Base-by-base conservation (phyloP, 768 basidiomycete genomes). In the Amyloporia xantha region DNA sequence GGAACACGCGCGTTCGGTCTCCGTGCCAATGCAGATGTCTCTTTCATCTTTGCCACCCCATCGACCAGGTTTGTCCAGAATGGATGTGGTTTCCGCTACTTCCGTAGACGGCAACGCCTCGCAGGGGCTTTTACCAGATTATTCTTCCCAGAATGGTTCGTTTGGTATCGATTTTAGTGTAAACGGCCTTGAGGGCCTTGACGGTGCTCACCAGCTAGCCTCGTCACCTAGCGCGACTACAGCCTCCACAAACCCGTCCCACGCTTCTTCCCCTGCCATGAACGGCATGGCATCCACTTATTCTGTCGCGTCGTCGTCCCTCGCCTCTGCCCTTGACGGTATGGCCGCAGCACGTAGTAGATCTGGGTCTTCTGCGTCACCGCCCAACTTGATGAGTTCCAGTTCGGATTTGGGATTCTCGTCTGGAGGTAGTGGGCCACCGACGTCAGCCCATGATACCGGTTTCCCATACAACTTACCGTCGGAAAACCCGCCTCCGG, bases 61-160 rank as follows among this genome's bases (percentile, higher is more conserved):
- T n/a, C 3, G 57, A 19, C 49, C 49, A 15, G 47, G 53, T 43
- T 13, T 58, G 26, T 12, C 49, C 28, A 47, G 54, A 7, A 63
- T 65, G 60, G 62, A 65, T 48, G 58, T 60, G 28, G 38, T 54
- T 4, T 50, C 42, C 27, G 46, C 52, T 24, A 48, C 54, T 21
- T 37, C 57, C 11, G 39, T 53, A 12, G 54, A 57, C 15, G 57
- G 59, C 23, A 48, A 59, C 37, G 58, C 69, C 15, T 55, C 69
- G 4, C 64, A 71, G 15, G 58, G 61, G 39, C 73, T 74, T 54
- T 57, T 76, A 41, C 53, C 74, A 17, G 73, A 77, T 60, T 69
- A 76, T 53, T 66, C 58, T 43, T 56, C 49, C 12, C 68, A 53
- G 35, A 64, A 66, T 49, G 47, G 55, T 24, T 49, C 66, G 13